These are phyloP conservation scores for Nematocida minor DNA, from an alignment of 371 early-diverging fungal genomes.

Conservation along the genomic window DNA sequence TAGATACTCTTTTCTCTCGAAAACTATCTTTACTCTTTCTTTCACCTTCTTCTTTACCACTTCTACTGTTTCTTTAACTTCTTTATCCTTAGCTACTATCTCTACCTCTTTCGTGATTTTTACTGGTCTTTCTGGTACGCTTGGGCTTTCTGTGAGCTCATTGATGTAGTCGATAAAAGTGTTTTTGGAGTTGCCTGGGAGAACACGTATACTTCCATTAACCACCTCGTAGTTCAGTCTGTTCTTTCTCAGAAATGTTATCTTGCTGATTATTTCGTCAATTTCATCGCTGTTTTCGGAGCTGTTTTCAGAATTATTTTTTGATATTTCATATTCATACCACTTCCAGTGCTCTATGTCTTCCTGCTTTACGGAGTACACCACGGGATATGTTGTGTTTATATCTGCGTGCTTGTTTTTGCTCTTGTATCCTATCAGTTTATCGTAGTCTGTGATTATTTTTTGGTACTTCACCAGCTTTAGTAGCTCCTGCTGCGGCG, in stretches of 20 bases:
- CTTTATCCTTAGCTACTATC: neutral
- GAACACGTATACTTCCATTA: neutral
- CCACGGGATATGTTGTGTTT: neutral
- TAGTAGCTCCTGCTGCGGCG: neutral
- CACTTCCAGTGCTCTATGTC: neutral
- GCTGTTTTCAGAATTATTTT: too few relatives aligned
- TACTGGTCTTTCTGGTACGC: neutral
- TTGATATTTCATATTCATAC: neutral
- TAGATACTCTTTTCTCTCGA: slow-evolving; percentile 35
- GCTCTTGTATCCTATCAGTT: slow-evolving; percentile 19
- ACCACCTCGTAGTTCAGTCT: neutral
- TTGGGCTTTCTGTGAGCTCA: neutral
- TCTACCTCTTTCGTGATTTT: neutral
- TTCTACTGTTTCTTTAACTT: neutral
- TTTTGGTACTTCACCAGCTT: slow-evolving; percentile 23
- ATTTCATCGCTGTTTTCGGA: neutral
- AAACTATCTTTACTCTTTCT: neutral
- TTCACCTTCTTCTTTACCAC: neutral
- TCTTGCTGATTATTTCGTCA: neutral
- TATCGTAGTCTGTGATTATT: slow-evolving; percentile 42
- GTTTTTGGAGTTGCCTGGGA: neutral
- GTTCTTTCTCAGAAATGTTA: slow-evolving; percentile 31
- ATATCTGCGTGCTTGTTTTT: neutral
- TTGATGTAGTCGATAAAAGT: slow-evolving; percentile 28
- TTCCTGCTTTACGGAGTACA: neutral